Evolutionary conservation across 2,329 filamentous ascomycete species (phyloP), one percentile per base, ranked within the genome.

Genomic region (Fusarium anthophilum): DNA sequence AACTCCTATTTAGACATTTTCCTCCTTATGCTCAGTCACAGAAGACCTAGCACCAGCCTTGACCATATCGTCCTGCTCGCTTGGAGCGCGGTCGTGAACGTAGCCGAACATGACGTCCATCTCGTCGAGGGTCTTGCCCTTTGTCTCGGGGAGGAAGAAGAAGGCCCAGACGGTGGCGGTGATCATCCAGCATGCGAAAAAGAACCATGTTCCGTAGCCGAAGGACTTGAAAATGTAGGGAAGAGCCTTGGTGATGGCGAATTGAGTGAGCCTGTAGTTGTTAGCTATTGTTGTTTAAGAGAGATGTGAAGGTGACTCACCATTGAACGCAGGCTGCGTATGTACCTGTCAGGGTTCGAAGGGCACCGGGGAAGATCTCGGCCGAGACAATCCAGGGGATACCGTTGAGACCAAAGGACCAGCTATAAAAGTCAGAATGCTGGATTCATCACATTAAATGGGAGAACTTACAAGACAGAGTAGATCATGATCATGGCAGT

Each of bases 401-500:
- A 32, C 84, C 84, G 69, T 86, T 85, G 4, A 84, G 79, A 53
- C 84, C 84, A 64, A 83, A 85, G 4, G 83, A 84, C 83, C 83
- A 86, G 72, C 82, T 83, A 9, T 1, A 18, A 15, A 6, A 3
- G 41, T 77, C 6, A 73, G 72, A n/a, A 20, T 28, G 1, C 1
- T 12, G 1, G 1, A 2, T 17, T 10, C 18, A 22, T 15, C 17
- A 14, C 2, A 13, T 2, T 1, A 7, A 1, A 13, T 3, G 2
- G 14, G 8, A 22, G n/a, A 39, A 70, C 87, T 71, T 84, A 88
- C 78, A 88, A 88, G 50, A 88, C 82, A 3, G 84, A 87, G 70
- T 88, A 89, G 2, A 89, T 80, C 81, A 89, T 89, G 30, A 89
- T 85, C 76, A 86, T 87, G 6, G 87, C 87, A 38, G 87, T 88